These are phyloP conservation scores for Petrea volubilis DNA, from an alignment of 257 asterid genomes.

Conservation along the genomic window DNA sequence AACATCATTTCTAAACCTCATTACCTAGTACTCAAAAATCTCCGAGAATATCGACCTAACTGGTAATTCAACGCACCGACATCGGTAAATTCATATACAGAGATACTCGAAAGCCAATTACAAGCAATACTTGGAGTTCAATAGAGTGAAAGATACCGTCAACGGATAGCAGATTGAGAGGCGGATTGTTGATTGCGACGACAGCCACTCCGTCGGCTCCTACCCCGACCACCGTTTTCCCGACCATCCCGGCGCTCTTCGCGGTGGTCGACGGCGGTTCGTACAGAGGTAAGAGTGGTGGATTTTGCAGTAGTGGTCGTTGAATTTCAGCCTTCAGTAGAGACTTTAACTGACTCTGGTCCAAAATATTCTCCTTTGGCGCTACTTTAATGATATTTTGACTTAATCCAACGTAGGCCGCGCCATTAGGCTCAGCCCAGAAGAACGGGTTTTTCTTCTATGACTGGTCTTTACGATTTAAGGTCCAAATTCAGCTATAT, in stretches of 20 bases:
- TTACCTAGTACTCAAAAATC: not conserved
- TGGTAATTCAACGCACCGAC: not conserved
- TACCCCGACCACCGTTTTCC: constrained; percentile 36
- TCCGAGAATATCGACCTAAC: not conserved
- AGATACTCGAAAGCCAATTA: not conserved
- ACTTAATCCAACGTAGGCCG: not conserved
- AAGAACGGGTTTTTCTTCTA: too few relatives aligned
- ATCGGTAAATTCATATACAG: not conserved
- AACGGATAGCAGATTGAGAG: constrained; percentile 43
- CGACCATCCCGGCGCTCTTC: constrained; percentile 26
- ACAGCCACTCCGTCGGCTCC: constrained; percentile 52
- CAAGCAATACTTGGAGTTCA: too few relatives aligned
- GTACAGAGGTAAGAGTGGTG: not conserved
- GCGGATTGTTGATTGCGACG: constrained; percentile 42
- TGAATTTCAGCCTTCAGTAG: not conserved
- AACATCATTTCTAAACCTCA: not conserved
- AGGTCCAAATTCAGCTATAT: too few relatives aligned
- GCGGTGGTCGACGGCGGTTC: not conserved
- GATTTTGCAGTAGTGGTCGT: not conserved
- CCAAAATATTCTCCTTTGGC: constrained; percentile 9
- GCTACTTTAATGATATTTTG: not conserved
- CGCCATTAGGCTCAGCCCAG: too few relatives aligned
- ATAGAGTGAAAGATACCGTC: constrained; percentile 26
- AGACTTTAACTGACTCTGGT: not conserved
- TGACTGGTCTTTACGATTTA: too few relatives aligned